Evolutionary conservation across 1,284 basidiomycete species (phyloP).

Genomic region (Boletus coffeatus): DNA sequence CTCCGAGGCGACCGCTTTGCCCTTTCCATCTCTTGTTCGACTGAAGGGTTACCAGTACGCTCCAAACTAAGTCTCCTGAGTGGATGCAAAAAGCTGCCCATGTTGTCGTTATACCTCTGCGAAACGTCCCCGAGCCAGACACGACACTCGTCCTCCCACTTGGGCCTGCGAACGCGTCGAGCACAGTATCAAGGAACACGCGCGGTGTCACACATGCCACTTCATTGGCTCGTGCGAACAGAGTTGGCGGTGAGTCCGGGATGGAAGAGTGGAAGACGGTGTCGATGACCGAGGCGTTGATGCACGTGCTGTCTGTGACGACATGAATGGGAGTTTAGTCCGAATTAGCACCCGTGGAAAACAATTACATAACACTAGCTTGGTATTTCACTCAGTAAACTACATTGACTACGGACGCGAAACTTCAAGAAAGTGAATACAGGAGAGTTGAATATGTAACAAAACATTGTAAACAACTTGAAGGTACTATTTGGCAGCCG

Average conservation of each 20-base stretch:
- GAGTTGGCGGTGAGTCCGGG: slow-evolving; percentile 24
- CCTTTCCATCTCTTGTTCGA: slow-evolving; percentile 34
- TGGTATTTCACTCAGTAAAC: too few relatives aligned
- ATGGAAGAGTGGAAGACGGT: slow-evolving; percentile 31
- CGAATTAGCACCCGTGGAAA: too few relatives aligned
- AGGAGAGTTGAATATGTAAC: too few relatives aligned
- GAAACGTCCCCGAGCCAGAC: slow-evolving; percentile 44
- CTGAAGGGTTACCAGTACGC: slow-evolving; percentile 8
- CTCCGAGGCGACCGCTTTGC: slow-evolving; percentile 25
- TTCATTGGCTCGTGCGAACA: slow-evolving; percentile 50
- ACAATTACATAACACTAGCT: too few relatives aligned
- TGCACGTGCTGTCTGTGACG: slow-evolving; percentile 50
- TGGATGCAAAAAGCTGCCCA: slow-evolving; percentile 67
- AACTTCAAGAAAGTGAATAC: too few relatives aligned
- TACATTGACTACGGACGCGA: too few relatives aligned
- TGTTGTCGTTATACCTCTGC: slow-evolving; percentile 48
- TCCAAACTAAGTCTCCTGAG: slow-evolving; percentile 34
- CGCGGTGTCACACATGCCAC: slow-evolving; percentile 63
- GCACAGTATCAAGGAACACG: slow-evolving; percentile 61
- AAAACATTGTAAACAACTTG: too few relatives aligned
- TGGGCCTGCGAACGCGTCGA: slow-evolving; percentile 53
- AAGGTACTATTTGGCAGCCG: too few relatives aligned
- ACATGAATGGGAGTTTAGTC: slow-evolving; percentile 48
- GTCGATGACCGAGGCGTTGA: slow-evolving; percentile 40
- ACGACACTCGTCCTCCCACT: slow-evolving; percentile 55